A percentile compares a stretch with the other conserved stretches of the same genome.
Conservation (phyloP, 1,284 basidiomycete genomes). For the Thecaphora thlaspeos region DNA sequence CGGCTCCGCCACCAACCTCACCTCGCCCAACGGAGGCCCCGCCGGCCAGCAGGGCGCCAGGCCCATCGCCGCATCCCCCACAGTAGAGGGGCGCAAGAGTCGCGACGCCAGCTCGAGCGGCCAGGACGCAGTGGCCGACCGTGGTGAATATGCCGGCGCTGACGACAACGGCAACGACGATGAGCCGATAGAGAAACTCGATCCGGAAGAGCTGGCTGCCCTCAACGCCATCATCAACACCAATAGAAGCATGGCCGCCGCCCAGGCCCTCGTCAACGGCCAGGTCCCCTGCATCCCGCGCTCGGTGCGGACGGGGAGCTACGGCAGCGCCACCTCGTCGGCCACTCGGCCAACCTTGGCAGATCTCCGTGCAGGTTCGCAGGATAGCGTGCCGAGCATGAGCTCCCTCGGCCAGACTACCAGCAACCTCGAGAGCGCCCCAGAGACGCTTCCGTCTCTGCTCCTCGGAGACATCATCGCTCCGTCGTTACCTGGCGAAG, state of each 20-base stretch:
- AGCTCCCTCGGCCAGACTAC: slow-evolving; percentile 25
- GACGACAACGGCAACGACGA: slow-evolving; percentile 3
- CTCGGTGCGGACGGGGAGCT: slow-evolving; percentile 14
- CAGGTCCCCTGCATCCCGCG: slow-evolving; percentile 17
- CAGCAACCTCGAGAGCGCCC: slow-evolving; percentile 17
- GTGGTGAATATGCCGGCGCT: too few relatives aligned
- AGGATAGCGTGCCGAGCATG: slow-evolving; percentile 33
- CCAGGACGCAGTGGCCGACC: not conserved
- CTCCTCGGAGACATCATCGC: not conserved
- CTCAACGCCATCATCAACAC: slow-evolving; percentile 58
- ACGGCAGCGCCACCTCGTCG: slow-evolving; percentile 19
- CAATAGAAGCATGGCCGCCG: slow-evolving; percentile 51
- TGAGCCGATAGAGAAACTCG: slow-evolving; percentile 34
- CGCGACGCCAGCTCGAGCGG: too few relatives aligned
- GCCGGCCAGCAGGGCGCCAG: not conserved
- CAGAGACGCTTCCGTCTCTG: not conserved
- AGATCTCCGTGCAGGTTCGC: slow-evolving; percentile 23
- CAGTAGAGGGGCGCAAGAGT: too few relatives aligned
- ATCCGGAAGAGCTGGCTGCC: slow-evolving; percentile 53
- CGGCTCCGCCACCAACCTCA: slow-evolving; percentile 24
- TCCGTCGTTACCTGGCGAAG: not conserved
- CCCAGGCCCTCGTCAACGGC: slow-evolving; percentile 50
- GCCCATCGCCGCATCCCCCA: too few relatives aligned
- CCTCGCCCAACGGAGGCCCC: slow-evolving; percentile 2
- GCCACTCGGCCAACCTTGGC: slow-evolving; percentile 17